Base-by-base conservation (phyloP, 331 rosid genomes). In the Malus hybrid region DNA sequence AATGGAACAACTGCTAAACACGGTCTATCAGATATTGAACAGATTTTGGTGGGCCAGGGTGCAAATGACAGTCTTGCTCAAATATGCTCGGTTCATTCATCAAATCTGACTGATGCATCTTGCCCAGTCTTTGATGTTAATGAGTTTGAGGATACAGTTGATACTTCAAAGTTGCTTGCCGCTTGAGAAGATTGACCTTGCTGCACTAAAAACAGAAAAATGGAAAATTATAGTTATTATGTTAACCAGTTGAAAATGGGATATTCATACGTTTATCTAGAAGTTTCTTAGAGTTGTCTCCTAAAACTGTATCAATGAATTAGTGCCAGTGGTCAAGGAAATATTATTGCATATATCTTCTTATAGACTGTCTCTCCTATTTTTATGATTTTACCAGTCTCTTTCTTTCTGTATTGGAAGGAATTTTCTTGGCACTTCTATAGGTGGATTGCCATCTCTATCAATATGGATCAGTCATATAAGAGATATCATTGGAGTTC, bases 21-120 rank as follows among this genome's bases (percentile, higher is more conserved):
- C 79, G 91, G 98, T 86, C 88, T 91, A 80, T 86, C 96, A 52
- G 98, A 94, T 63, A 80, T 88, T 12, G 92, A 91, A 81, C 96
- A 91, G 86, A 90, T 94, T 86, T 80, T 94, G 89, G 89, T 86
- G 77, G 86, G 92, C 63, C 96, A 85, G 77, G 98, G 98, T 69
- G 98, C 93, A 42, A 90, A 67, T 68, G 24, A 24, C 24, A 24
- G 24, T 24, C 24, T 24, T 24, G 24, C 24, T 24, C 24, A 24
- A 24, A 24, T 24, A 24, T 24, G 24, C 24, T 24, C 24, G 24
- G 24, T 24, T 24, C 24, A 24, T 24, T 24, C 24, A 24, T 24
- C 24, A 24, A 24, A 24, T 24, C 24, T 24, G 24, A 24, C 24
- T 24, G 24, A 24, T 24, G 24, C 24, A 24, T 24, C 24, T 24